Evolutionary conservation across 1,284 basidiomycete species (phyloP), one percentile per base, ranked within the genome.

Genomic region (Cystobasidium sp.): DNA sequence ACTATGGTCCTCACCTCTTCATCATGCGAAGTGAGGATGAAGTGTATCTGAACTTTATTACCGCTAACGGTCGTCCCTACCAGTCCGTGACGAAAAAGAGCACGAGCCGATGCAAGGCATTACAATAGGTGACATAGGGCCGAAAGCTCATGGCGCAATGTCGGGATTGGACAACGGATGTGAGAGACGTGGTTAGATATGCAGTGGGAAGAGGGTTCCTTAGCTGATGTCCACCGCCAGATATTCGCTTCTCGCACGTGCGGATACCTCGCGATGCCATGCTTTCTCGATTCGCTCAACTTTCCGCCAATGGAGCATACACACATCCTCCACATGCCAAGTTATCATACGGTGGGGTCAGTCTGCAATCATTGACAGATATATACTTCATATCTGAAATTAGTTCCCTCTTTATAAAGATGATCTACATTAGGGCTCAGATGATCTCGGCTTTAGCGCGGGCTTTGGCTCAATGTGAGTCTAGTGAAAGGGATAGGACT

Each of bases 1-100:
- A 89, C 76, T 82, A 88, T 75, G 91, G 91, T 0, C 91, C 91
- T 1, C 91, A 93, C 82, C 82, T 92, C 49, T 93, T 93, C 83
- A 86, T 92, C 75, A 83, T 90, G 0, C 89, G 89, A 78, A 68
- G 78, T 79, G 43, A 49, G 75, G 46, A 20, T 31, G 31, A 5
- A 31, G 31, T 31, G 31, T 5, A 31, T 31, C 31, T 31, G 31
- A 47, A 3, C 43, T 12, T 31, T 43, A 47, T 9, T 43, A 46
- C 20, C 16, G 8, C 10, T 22, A 0, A 3, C 10, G 24, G 16
- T 43, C 22, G 22, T 14, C 9, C 6, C 2, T 3, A 37, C 6
- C 55, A 78, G 81, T 92, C 10, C 83, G 90, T 47, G 87, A 86
- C 20, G 78, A 90, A 53, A 85, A 90, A 86, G 78, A 59, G 81